A percentile compares a stretch with the other conserved stretches of the same genome.
phyloP scores from a whole-genome alignment of 495 filamentous ascomycete species.

The Aspergillus nanangensis region DNA sequence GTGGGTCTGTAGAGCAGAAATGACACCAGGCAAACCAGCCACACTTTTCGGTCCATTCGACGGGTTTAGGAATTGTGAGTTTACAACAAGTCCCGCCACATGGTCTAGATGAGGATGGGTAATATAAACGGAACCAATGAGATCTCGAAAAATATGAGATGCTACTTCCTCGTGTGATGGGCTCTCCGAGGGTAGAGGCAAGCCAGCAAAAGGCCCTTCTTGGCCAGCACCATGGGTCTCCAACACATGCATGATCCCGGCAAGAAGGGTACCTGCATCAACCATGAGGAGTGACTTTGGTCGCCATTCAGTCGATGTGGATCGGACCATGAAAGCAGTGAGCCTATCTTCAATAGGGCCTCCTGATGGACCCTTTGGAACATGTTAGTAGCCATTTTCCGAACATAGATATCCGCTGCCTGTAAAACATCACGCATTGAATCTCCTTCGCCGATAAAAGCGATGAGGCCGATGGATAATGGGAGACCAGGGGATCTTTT shows the following conservation, averaged over 20 bases:
- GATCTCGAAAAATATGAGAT: constrained; percentile 64
- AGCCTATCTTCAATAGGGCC: constrained; percentile 86
- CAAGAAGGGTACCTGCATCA: constrained; percentile 86
- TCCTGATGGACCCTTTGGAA: constrained; percentile 77
- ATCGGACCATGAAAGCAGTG: constrained; percentile 84
- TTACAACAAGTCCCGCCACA: constrained; percentile 84
- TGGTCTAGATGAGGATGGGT: constrained; percentile 96
- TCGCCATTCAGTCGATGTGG: constrained; percentile 69
- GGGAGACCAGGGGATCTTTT: neutral
- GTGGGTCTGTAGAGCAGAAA: constrained; percentile 83
- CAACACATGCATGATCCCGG: constrained; percentile 73
- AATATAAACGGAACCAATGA: constrained; percentile 84
- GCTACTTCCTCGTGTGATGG: constrained; percentile 65
- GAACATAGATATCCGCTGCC: too few species aligned
- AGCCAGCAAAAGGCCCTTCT: constrained; percentile 68
- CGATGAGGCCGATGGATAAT: neutral
- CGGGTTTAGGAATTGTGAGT: constrained; percentile 77
- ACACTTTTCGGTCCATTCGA: constrained; percentile 73
- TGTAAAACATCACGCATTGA: too few species aligned
- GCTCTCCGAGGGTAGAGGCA: constrained; percentile 55
- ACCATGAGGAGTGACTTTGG: constrained; percentile 80
- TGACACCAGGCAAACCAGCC: constrained; percentile 78
- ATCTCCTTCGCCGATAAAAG: too few species aligned
- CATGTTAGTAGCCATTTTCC: constrained; percentile 20
- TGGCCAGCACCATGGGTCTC: constrained; percentile 37